These are phyloP conservation scores for Candida odintsovae DNA, from an alignment of 805 yeast species.

Conservation along the genomic window DNA sequence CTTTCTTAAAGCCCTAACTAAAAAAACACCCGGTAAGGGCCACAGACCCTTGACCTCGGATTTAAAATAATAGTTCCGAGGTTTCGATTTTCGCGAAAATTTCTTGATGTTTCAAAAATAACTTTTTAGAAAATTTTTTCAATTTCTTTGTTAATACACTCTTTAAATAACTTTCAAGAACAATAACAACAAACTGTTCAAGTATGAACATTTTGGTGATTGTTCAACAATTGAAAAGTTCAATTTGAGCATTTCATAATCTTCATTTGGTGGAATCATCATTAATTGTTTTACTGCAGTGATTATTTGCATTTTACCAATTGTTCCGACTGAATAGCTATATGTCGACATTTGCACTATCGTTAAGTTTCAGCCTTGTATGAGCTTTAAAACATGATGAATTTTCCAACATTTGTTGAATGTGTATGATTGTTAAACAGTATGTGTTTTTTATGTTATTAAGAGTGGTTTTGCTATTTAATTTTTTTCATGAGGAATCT, in stretches of 20 bases:
- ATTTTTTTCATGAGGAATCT: conserved; percentile 16
- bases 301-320: conserved; percentile 33
- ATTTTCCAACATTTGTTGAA: neutral
- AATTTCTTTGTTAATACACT: neutral
- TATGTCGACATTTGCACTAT: conserved; percentile 46
- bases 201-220: neutral
- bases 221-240: neutral
- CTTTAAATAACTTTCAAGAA: neutral
- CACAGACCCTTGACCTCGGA: neutral
- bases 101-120: neutral
- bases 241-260: neutral
- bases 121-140: neutral
- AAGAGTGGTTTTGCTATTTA: neutral
- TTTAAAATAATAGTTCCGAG: neutral
- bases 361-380: conserved; percentile 64
- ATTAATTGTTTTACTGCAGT: conserved; percentile 1
- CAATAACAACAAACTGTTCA: neutral
- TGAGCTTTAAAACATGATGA: conserved; percentile 29
- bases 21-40: neutral
- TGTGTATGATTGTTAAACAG: neutral
- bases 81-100: neutral
- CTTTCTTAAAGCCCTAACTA: neutral
- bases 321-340: conserved; percentile 54
- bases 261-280: neutral
- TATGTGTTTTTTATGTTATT: neutral